These are phyloP conservation scores for Apium graveolens DNA, from an alignment of 129 eudicot genomes.

Conservation along the genomic window DNA sequence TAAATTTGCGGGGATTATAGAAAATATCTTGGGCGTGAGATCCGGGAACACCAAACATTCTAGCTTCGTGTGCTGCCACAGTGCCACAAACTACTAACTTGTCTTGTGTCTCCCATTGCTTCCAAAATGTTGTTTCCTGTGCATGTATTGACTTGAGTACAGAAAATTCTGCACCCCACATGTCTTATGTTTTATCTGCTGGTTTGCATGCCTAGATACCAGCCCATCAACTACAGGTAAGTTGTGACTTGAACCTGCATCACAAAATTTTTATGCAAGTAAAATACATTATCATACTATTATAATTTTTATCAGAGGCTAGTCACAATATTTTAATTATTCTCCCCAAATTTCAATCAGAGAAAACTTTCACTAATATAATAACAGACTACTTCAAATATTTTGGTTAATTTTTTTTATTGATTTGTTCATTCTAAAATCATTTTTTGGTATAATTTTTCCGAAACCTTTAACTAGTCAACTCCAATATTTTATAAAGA, in stretches of 20 bases:
- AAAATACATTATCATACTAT: too few relatives aligned
- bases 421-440: too few relatives aligned
- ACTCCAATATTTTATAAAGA: too few relatives aligned
- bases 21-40: background rate
- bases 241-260: background rate
- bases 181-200: background rate
- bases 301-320: too few relatives aligned
- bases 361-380: too few relatives aligned
- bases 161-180: background rate
- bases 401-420: too few relatives aligned
- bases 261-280: background rate
- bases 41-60: background rate
- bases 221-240: background rate
- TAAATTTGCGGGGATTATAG: too few relatives aligned
- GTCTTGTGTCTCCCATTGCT: background rate
- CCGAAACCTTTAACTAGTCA: too few relatives aligned
- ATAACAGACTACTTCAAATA: too few relatives aligned
- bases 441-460: too few relatives aligned
- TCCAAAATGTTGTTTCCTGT: background rate
- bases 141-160: background rate
- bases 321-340: too few relatives aligned
- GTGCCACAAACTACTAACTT: background rate
- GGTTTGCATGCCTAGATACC: background rate
- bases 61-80: background rate
- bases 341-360: too few relatives aligned